Evolutionary conservation across 2,329 filamentous ascomycete species (phyloP).

Genomic region (Colletotrichum sp.): DNA sequence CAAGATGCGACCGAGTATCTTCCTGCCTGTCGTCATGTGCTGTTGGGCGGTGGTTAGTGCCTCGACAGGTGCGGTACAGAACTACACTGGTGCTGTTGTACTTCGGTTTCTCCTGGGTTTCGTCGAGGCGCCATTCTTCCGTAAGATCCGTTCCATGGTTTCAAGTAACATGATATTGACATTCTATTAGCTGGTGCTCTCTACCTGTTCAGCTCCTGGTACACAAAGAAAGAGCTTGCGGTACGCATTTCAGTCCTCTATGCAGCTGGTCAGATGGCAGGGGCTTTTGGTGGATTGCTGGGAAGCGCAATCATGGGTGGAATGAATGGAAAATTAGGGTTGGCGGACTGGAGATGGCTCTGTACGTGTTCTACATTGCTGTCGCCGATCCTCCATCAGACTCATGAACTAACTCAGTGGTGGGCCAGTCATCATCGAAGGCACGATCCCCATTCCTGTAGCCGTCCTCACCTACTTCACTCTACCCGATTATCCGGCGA

Average conservation of each 20-base stretch:
- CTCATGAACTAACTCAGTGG: neutral
- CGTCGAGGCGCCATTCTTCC: constrained; percentile 3
- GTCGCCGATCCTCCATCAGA: neutral
- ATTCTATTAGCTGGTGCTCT: constrained; percentile 39
- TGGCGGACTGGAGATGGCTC: constrained; percentile 77
- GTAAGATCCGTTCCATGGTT: neutral
- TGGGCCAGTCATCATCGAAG: neutral
- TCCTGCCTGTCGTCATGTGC: neutral
- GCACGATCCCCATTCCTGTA: constrained; percentile 15
- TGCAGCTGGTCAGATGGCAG: constrained; percentile 24
- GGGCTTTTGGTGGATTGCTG: constrained; percentile 30
- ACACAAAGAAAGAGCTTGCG: constrained; percentile 47
- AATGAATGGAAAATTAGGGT: constrained; percentile 28
- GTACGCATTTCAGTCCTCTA: constrained; percentile 53
- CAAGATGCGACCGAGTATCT: constrained; percentile 3
- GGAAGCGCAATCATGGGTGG: constrained; percentile 27
- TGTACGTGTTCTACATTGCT: constrained; percentile 60
- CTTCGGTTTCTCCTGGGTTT: neutral
- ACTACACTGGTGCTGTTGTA: neutral
- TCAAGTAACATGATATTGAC: neutral
- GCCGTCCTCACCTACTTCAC: constrained; percentile 5
- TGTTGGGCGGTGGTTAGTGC: neutral
- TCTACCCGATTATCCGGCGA: constrained; percentile 33
- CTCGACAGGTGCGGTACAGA: neutral
- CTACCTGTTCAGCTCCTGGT: constrained; percentile 57